Conservation (phyloP, 345 rosid species). For the Erysimum cheiranthoides region DNA sequence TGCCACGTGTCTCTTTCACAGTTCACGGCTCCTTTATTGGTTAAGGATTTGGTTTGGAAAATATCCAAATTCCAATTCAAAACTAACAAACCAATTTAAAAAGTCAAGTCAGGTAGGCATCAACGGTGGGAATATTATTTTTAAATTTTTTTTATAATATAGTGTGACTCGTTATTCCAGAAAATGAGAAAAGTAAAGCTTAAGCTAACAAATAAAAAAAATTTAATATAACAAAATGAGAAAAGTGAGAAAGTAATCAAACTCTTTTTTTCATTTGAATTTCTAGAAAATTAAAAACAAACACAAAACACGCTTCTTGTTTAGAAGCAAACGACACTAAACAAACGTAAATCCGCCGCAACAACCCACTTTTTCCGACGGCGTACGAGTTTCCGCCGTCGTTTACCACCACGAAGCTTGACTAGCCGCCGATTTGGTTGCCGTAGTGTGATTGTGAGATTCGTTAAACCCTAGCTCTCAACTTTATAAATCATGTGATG, state of each 20-base stretch:
- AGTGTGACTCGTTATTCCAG: constrained; percentile 40
- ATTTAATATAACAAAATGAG: neutral
- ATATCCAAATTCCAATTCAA: neutral
- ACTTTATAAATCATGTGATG: constrained; percentile 15
- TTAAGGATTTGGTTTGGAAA: constrained; percentile 30
- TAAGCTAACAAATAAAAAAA: constrained; percentile 17
- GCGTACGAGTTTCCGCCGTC: constrained; percentile 19
- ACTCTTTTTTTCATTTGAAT: constrained; percentile 30
- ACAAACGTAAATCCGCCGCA: constrained; percentile 37
- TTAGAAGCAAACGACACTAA: constrained; percentile 41
- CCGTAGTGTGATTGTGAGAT: constrained; percentile 22
- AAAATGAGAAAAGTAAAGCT: constrained; percentile 39
- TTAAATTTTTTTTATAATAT: neutral
- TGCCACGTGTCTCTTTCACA: neutral
- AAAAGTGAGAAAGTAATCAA: constrained; percentile 8
- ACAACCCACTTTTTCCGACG: constrained; percentile 36
- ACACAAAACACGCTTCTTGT: constrained; percentile 36
- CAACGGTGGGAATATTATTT: constrained; percentile 14
- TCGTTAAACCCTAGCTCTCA: constrained; percentile 44
- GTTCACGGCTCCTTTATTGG: neutral
- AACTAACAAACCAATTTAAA: constrained; percentile 25
- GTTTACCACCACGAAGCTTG: constrained; percentile 25
- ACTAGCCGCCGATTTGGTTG: neutral
- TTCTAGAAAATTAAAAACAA: neutral
- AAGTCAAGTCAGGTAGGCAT: constrained; percentile 44